Base-by-base conservation (phyloP, 306 rosid genomes). In the Gastrolobium bilobum region DNA sequence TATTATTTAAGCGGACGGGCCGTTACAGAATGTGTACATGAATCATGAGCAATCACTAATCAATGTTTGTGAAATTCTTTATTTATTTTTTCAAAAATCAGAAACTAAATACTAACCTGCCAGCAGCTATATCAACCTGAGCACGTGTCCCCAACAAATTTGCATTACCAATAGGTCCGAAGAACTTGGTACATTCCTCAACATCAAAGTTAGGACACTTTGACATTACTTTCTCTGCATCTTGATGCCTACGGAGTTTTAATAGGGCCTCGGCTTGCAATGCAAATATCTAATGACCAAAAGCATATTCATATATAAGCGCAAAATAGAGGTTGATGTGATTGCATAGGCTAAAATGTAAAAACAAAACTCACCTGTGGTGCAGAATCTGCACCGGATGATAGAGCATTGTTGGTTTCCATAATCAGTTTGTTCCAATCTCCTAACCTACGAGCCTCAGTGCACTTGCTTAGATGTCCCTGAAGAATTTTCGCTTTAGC, bases 221-320 rank as follows among this genome's bases (percentile, higher is more conserved):
- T 42, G 88, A 83, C 67, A 92, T 79, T 67, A 91, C 83, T 35
- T 86, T 89, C 20, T 87, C 95, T 6, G 97, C 97, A 26, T 94
- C 97, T 77, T 94, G 89, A 79, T 88, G 91, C 77, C 78, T 94
- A 53, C 79, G 87, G 38, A 94, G 93, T 88, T 87, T 94, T 81
- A 92, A 43, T 33, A 89, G 64, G 30, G 97, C 97, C 84, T 94
- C 95, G 0, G 97, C 97, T 91, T 92, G 93, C 79, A 94, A 53
- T 42, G 90, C 86, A 81, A 72, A 91, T 81, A 92, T 94, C 99
- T 94, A 6, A 26, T 29, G 29, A 56, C 38, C 74, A 78, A 71
- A 58, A 74, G 74, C 29, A 61, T 1, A 13, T n/a, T 44, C 71
- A 43, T 8, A 13, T 56, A 6, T 6, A 30, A 71, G 51, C 53